These are phyloP conservation scores for Bipolaris victoriae DNA, from an alignment of 2,329 filamentous ascomycete species.

Conservation along the genomic window DNA sequence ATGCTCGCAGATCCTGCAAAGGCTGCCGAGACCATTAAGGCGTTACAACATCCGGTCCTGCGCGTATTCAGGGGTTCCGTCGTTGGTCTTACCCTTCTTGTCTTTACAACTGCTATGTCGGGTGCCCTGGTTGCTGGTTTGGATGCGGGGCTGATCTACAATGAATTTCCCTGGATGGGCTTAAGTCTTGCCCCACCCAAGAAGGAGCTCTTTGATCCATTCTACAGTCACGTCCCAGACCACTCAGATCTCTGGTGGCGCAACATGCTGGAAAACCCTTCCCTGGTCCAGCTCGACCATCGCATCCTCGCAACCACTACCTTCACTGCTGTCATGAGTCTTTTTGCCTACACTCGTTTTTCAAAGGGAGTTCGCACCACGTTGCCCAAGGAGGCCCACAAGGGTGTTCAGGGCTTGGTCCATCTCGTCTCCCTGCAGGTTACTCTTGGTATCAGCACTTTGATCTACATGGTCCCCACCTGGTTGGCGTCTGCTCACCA, in stretches of 20 bases:
- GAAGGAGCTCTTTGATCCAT: conserved; percentile 81
- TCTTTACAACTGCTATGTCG: conserved; percentile 91
- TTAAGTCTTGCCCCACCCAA: conserved; percentile 78
- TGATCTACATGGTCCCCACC: conserved; percentile 92
- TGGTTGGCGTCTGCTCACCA: conserved; percentile 90
- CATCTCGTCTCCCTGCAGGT: conserved; percentile 85
- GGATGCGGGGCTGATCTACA: conserved; percentile 97
- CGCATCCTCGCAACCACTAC: conserved; percentile 89
- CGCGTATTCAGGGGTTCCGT: conserved; percentile 75
- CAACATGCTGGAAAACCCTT: conserved; percentile 97
- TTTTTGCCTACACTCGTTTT: conserved; percentile 81
- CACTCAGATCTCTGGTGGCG: conserved; percentile 90
- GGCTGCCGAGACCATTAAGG: conserved; percentile 65
- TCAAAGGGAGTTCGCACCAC: conserved; percentile 66
- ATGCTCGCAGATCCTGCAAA: conserved; percentile 71
- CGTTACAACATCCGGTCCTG: conserved; percentile 69
- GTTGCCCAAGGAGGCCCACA: conserved; percentile 66
- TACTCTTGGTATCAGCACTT: conserved; percentile 82
- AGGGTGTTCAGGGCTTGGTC: conserved; percentile 78
- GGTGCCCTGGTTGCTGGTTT: conserved; percentile 92
- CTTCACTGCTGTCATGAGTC: conserved; percentile 76
- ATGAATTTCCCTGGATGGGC: conserved; percentile 97
- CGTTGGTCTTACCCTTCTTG: conserved; percentile 71
- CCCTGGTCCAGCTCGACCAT: conserved; percentile 93
- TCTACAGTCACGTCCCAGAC: conserved; percentile 82